A percentile compares a stretch with the other conserved stretches of the same genome.
Conservation (phyloP, 169 alveolate species). For the Plasmodium fragile region DNA sequence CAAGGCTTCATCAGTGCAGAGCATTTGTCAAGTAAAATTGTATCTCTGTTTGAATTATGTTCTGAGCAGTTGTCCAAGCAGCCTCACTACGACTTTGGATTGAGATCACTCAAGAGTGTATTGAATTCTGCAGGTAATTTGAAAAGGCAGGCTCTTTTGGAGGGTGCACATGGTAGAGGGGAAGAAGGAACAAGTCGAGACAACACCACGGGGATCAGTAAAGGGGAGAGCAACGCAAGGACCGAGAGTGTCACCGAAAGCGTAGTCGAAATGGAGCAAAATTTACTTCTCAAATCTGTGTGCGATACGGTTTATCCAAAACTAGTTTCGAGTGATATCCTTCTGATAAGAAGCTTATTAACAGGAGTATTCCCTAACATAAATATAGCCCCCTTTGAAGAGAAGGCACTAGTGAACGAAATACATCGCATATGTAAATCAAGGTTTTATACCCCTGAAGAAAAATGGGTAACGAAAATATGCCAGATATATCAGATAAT, state of each 20-base stretch:
- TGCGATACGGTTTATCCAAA: conserved; percentile 97
- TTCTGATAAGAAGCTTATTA: conserved; percentile 91
- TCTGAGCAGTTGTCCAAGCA: conserved; percentile 93
- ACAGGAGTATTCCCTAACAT: conserved; percentile 98
- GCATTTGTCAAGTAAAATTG: conserved; percentile 94
- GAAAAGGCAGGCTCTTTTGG: conserved; percentile 89
- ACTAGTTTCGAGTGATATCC: conserved; percentile 96
- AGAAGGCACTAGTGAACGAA: conserved; percentile 90
- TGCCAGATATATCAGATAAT: conserved; percentile 94
- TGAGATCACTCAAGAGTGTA: conserved; percentile 96
- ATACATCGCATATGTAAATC: conserved; percentile 88
- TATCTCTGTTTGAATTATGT: conserved; percentile 96
- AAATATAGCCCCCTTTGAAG: conserved; percentile 91
- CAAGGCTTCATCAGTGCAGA: conserved; percentile 97
- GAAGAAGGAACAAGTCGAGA: not conserved
- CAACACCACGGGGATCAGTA: not conserved
- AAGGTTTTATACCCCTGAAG: conserved; percentile 90
- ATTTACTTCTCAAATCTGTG: conserved; percentile 93
- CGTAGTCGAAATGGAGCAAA: conserved; percentile 91
- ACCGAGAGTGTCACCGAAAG: conserved; percentile 8
- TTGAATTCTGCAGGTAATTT: conserved; percentile 95
- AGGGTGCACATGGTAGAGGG: conserved; percentile 78
- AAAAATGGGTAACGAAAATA: conserved; percentile 91
- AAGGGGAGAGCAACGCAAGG: not conserved
- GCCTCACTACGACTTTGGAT: conserved; percentile 99